A percentile compares a stretch with the other conserved stretches of the same genome.
Conservation (phyloP, 148 eudicot species). For the Rhododendron ovatum region DNA sequence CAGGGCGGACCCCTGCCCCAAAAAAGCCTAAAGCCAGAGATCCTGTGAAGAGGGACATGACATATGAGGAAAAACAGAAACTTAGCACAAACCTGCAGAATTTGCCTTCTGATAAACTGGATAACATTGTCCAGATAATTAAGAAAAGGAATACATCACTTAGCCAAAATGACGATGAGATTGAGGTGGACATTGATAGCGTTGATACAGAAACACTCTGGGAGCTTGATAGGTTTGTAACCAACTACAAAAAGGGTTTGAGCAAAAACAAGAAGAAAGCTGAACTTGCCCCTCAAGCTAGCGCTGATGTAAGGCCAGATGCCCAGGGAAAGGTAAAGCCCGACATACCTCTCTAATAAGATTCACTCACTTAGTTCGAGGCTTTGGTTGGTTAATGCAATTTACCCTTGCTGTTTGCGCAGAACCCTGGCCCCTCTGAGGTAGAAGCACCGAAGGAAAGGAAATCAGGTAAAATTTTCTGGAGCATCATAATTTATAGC, state of each 20-base stretch:
- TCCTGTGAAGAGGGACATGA: conserved; percentile 84
- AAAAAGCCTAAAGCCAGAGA: conserved; percentile 95
- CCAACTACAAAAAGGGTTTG: conserved; percentile 68
- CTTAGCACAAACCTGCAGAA: conserved; percentile 82
- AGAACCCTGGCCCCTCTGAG: conserved; percentile 33
- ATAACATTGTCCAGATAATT: conserved; percentile 79
- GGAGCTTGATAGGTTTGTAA: conserved; percentile 95
- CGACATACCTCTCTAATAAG: neutral
- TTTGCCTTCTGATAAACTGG: conserved; percentile 87
- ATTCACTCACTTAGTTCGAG: neutral
- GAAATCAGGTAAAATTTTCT: conserved; percentile 38
- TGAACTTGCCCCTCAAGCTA: conserved; percentile 38
- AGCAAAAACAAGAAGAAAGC: conserved; percentile 74
- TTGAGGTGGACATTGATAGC: conserved; percentile 88
- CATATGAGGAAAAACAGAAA: conserved; percentile 81
- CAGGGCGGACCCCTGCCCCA: conserved; percentile 50
- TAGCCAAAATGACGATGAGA: conserved; percentile 82
- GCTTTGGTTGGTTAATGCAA: conserved; percentile 6
- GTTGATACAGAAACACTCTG: conserved; percentile 92
- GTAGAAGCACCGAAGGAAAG: conserved; percentile 39
- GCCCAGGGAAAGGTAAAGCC: conserved; percentile 40
- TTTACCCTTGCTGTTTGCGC: conserved; percentile 12
- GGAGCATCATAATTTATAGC: neutral
- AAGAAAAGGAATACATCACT: conserved; percentile 78
- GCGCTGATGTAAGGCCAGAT: conserved; percentile 29